Evolutionary conservation across 2,329 filamentous ascomycete genomes (phyloP), one percentile per base, ranked within the genome.

Genomic region (Beauveria asiatica): DNA sequence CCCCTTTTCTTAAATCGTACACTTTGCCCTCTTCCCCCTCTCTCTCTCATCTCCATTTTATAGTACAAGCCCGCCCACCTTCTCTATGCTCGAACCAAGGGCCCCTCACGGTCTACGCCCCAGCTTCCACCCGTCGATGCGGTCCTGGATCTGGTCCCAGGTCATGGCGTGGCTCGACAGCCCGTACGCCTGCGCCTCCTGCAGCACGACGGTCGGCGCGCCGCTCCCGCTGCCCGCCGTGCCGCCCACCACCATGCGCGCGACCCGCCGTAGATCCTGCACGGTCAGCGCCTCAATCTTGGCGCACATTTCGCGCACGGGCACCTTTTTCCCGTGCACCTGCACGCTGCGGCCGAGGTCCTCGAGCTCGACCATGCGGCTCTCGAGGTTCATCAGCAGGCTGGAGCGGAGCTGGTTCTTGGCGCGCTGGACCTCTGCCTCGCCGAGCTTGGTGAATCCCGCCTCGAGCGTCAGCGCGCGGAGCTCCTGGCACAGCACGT

Each of bases 311-410:
- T 97, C 92, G 65, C 85, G 84, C 8, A 97, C 92, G 1, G 93
- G 89, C 7, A 97, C 84, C 77, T 97, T 96, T 65, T 85, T 84
- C 23, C 93, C 94, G 71, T 97, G 92, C n/a, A 97, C 90, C 78
- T 97, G 94, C 11, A 99, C 91, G 73, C 97, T 93, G 64, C 94
- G 80, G 23, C 94, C 94, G 0, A 99, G 81, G 72, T 99, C 94
- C 75, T 99, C 94, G 7, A 99, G 83, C 77, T 97, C 94, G 10
- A 99, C 92, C 92, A 99, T 97, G 62, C 94, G 83, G 66, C 86
- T 92, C 77, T 99, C 94, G 30, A 99, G 84, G 75, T 99, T 99
- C 94, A 99, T 99, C 54, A 99, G 82, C 45, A 99, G 80, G 61
- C 85, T 89, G 16, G 87, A 92, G 46, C 92, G 85, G 17, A 99